phyloP scores from a whole-genome alignment of 257 asterid genomes.

The Solanum pinnatisectum region DNA sequence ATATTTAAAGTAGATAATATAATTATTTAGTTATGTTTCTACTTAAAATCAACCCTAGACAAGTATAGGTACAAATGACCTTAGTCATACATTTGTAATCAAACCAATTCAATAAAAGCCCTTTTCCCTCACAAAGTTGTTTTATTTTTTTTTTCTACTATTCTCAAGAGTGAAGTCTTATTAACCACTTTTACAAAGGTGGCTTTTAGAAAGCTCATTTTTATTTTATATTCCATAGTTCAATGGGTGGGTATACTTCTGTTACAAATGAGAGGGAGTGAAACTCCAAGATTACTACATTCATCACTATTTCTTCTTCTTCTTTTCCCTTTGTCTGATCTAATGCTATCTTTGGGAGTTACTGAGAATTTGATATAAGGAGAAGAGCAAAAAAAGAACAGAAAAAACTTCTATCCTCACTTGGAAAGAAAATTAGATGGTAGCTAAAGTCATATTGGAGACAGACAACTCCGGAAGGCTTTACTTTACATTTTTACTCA shows the following conservation, averaged over 20 bases:
- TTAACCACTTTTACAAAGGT: not conserved
- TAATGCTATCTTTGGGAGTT: not conserved
- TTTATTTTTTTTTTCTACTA: not conserved
- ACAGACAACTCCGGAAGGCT: not conserved
- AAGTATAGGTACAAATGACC: not conserved
- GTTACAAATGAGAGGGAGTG: not conserved
- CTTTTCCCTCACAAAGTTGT: not conserved
- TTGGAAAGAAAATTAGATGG: not conserved
- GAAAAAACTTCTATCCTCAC: not conserved
- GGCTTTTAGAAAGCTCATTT: not conserved
- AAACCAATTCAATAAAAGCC: not conserved
- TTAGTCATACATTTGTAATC: not conserved
- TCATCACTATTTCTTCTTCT: not conserved
- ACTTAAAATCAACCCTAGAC: not conserved
- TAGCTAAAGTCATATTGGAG: fast-evolving
- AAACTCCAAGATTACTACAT: not conserved
- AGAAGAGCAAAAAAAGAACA: not conserved
- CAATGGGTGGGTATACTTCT: not conserved
- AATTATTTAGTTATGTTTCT: not conserved
- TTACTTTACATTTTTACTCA: not conserved
- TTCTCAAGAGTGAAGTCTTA: not conserved
- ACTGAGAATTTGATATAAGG: not conserved
- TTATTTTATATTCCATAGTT: too few species aligned
- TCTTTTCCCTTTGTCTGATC: not conserved
- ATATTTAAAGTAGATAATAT: not conserved